These are phyloP conservation scores for Dorcoceras hygrometricum DNA, from an alignment of 257 asterid species.

Conservation along the genomic window DNA sequence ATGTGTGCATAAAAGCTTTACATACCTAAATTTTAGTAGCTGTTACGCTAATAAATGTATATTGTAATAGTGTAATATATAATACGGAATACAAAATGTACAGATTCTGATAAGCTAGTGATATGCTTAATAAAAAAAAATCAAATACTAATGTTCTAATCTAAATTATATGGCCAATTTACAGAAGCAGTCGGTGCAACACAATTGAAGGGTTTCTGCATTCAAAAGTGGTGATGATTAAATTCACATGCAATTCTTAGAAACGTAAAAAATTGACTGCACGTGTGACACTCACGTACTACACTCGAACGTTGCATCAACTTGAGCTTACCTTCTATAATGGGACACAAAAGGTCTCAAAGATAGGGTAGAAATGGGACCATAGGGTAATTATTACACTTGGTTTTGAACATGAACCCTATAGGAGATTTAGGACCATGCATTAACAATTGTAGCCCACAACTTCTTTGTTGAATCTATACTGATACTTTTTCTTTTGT, in stretches of 20 bases:
- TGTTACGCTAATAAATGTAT: too few species aligned
- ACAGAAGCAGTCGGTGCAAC: not conserved
- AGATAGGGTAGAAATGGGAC: slow-evolving; percentile 31
- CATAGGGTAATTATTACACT: slow-evolving; percentile 23
- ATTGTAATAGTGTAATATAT: too few species aligned
- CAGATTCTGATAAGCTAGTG: too few species aligned
- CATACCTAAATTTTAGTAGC: too few species aligned
- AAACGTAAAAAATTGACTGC: slow-evolving; percentile 19
- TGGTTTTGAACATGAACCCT: slow-evolving; percentile 26
- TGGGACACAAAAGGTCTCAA: slow-evolving; percentile 27
- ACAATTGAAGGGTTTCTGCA: not conserved
- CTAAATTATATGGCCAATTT: too few species aligned
- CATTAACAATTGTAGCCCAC: slow-evolving; percentile 14
- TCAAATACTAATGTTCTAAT: too few species aligned
- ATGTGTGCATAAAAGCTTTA: too few species aligned
- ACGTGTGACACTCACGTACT: slow-evolving; percentile 33
- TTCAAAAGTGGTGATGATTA: slow-evolving; percentile 22
- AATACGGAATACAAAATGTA: too few species aligned
- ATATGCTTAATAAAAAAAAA: too few species aligned
- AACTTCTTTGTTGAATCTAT: slow-evolving; percentile 6
- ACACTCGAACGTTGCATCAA: slow-evolving; percentile 28
- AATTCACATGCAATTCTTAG: slow-evolving; percentile 30
- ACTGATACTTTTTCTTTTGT: slow-evolving; percentile 7
- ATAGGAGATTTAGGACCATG: slow-evolving; percentile 28
- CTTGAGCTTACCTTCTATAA: slow-evolving; percentile 23